Conservation (phyloP, 495 filamentous ascomycete species). For the Oleoguttula mirabilis region DNA sequence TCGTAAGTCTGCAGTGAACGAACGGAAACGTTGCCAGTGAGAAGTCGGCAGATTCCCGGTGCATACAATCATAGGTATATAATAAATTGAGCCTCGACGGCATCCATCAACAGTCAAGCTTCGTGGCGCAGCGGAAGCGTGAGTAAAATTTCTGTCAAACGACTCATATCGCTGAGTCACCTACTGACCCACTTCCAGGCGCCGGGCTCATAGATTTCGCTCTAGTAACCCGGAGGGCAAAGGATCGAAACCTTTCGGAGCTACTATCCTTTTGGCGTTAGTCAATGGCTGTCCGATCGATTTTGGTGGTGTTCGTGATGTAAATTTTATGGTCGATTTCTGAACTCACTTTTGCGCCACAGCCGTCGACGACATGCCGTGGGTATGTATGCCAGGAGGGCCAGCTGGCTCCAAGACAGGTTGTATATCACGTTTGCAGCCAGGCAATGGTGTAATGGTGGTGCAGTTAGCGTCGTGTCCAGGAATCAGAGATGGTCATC, state of each 20-base stretch:
- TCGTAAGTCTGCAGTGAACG: no score
- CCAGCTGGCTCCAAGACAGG: no score
- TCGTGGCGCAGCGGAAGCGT: not conserved
- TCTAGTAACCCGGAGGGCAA: constrained; percentile 4
- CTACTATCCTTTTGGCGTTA: constrained; percentile 3
- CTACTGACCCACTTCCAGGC: not conserved
- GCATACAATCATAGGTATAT: no score
- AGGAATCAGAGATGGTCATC: constrained; percentile 3
- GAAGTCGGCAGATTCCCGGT: no score
- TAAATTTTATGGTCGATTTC: not conserved
- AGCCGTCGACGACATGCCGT: not conserved
- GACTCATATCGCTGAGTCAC: not conserved
- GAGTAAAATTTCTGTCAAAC: not conserved
- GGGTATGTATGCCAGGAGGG: not conserved
- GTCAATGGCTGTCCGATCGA: no score
- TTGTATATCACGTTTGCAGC: not conserved
- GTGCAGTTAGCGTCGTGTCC: not conserved
- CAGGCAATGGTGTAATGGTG: not conserved
- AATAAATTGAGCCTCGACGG: no score
- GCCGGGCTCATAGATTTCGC: constrained; percentile 6
- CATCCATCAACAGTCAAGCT: not conserved
- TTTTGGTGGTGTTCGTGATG: not conserved
- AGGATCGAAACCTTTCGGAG: constrained; percentile 8
- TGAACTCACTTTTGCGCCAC: not conserved
- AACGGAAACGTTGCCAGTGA: no score